phyloP scores from a whole-genome alignment of 2,329 filamentous ascomycete genomes.

The Colletotrichum sp. region DNA sequence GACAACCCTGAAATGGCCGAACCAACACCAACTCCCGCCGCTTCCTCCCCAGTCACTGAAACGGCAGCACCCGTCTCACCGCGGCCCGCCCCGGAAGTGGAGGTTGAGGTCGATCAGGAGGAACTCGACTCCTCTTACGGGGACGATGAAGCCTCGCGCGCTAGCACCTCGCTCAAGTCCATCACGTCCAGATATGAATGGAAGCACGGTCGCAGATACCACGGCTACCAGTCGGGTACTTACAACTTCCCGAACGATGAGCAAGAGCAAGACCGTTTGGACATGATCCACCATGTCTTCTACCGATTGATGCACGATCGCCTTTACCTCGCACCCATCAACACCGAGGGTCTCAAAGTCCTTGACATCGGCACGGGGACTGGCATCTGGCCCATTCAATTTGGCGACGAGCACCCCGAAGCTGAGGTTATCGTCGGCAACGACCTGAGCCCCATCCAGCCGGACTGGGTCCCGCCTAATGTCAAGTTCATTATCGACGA shows the following conservation, averaged over 20 bases:
- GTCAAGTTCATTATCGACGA: constrained; percentile 30
- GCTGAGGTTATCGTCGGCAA: constrained; percentile 36
- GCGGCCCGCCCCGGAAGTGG: background rate
- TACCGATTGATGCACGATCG: constrained; percentile 30
- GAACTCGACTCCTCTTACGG: background rate
- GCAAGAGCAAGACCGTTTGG: constrained; percentile 40
- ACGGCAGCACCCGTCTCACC: background rate
- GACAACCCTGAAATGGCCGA: background rate
- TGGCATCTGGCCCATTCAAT: constrained; percentile 45
- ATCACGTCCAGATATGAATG: background rate
- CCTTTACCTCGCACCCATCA: background rate
- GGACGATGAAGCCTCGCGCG: background rate
- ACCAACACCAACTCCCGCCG: background rate
- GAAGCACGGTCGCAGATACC: constrained; percentile 13
- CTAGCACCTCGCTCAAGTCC: constrained; percentile 6
- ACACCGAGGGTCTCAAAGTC: constrained; percentile 1
- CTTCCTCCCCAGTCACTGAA: background rate
- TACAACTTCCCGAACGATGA: constrained; percentile 42
- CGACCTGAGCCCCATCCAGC: constrained; percentile 30
- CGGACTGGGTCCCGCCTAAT: constrained; percentile 27
- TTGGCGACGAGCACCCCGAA: constrained; percentile 26
- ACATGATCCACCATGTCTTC: constrained; percentile 42
- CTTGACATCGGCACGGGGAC: constrained; percentile 29
- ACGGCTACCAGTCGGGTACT: constrained; percentile 8
- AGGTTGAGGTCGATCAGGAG: constrained; percentile 3